Evolutionary conservation across 768 basidiomycete species (phyloP).

Genomic region (Auriscalpium microsporum): DNA sequence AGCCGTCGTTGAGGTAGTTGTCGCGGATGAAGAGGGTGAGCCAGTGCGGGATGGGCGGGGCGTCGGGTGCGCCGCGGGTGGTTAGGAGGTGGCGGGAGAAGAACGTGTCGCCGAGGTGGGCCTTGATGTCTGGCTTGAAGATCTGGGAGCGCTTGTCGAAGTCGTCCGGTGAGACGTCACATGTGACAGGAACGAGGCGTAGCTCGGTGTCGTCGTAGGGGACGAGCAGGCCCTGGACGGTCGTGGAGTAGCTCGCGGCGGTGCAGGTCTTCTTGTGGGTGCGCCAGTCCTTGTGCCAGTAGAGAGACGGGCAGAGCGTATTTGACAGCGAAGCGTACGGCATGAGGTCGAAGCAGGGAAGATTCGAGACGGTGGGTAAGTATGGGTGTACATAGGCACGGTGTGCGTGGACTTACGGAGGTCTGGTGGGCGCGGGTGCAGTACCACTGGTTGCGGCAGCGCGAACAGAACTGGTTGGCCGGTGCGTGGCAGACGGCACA

Average conservation of each 20-base stretch:
- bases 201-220: background rate
- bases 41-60: background rate
- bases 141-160: background rate
- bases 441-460: background rate
- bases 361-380: background rate
- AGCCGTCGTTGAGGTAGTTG: constrained; percentile 13
- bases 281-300: background rate
- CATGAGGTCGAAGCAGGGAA: too few species aligned
- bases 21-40: constrained; percentile 9
- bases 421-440: background rate
- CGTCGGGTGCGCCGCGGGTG: background rate
- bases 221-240: background rate
- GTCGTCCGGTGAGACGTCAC: background rate
- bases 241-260: background rate
- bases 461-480: background rate
- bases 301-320: too few species aligned
- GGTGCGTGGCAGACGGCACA: background rate
- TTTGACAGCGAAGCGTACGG: too few species aligned
- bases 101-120: background rate
- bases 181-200: background rate
- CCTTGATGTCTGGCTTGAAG: background rate
- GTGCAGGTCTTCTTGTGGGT: constrained; percentile 1
- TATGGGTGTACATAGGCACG: background rate
- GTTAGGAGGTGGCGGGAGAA: background rate
- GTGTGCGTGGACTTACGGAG: background rate